Evolutionary conservation across 208 protist genomes (phyloP), one percentile per base, ranked within the genome.

Genomic region (Trichomonas tenax): DNA sequence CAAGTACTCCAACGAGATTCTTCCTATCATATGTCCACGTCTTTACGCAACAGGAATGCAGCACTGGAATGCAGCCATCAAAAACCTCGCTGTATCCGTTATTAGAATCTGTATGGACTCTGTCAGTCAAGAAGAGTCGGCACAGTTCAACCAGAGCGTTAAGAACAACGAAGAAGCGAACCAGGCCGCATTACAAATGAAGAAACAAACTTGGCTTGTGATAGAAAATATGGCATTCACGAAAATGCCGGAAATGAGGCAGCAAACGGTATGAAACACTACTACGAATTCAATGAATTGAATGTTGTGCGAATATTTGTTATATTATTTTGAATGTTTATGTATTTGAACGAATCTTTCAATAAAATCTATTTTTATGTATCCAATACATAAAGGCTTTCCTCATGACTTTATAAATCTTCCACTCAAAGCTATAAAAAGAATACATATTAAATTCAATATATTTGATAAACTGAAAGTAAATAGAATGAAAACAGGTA

Each of bases 61-160:
- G 14, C 82, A 89, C 23, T 89, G 82, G 82, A 89, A 89, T 38
- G 10, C 34, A 46, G 82, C 38, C 17, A 89, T 89, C 8, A 89
- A 89, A 40, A 89, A 89, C 38, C 15, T 89, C 15, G 82, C 82
- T n/a, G 38, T 89, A 10, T 89, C 82, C 38, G 82, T 89, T 46
- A 31, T 89, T 44, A 89, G 82, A 89, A 89, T 89, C 40, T 89
- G 82, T 45, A 89, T 89, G 82, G 34, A 89, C 26, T 72, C 58
- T 21, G 58, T 72, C 2, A 72, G 58, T 21, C 58, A 17, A 72
- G 58, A 72, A 72, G 58, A 72, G 58, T 72, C 58, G 3, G 58
- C 58, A 26, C 58, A 72, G 26, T 72, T 72, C 58, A 72, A 72
- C 58, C 58, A 72, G 58, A 72, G 26, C 2, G 58, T 72, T n/a